Base-by-base conservation (phyloP, 495 filamentous ascomycete species). In the Hyphodiscus hymeniophilus region DNA sequence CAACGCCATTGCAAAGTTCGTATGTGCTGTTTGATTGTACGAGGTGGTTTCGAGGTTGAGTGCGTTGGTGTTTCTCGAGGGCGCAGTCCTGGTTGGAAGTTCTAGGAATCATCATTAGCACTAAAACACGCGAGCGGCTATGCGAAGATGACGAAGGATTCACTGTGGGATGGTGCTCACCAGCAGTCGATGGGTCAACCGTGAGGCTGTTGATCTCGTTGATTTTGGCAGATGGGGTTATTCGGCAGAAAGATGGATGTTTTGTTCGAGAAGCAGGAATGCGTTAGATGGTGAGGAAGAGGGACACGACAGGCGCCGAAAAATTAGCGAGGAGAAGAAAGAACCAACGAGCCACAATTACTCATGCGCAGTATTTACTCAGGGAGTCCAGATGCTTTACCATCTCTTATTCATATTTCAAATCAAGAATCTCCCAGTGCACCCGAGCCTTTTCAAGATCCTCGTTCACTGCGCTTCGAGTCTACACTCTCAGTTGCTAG, bases 1-100 rank as follows among this genome's bases (percentile, higher is more conserved):
- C 65, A 98, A 83, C 73, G 92, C 92, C 92, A 98, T 98, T 60
- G 60, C 68, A 68, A 61, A 46, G 59, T 63, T 61, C 60, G 59
- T 66, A 53, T 54, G 48, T 34, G 23, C 21, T 45, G 24, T 43
- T 13, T 28, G 26, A 42, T 50, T 36, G 45, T 46, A 22, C 34
- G 44, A 26, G 33, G 32, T 50, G 11, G 34, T 46, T 17, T 46
- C 33, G 34, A 3, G 32, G 35, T 55, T 47, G 55, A 57, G 55
- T 43, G 15, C 43, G 43, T 51, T 38, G 20, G 32, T 38, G 24
- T 24, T n/a, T 45, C 24, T 49, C 43, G 45, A 54, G 38, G 50
- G 33, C 48, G 50, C 30, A 50, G 54, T 16, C 48, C 41, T 31
- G 38, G 47, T 35, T 42, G 16, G 47, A 52, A 41, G 47, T 50